Base-by-base conservation (phyloP, 2,329 filamentous ascomycete genomes). In the Beauveria varroae region DNA sequence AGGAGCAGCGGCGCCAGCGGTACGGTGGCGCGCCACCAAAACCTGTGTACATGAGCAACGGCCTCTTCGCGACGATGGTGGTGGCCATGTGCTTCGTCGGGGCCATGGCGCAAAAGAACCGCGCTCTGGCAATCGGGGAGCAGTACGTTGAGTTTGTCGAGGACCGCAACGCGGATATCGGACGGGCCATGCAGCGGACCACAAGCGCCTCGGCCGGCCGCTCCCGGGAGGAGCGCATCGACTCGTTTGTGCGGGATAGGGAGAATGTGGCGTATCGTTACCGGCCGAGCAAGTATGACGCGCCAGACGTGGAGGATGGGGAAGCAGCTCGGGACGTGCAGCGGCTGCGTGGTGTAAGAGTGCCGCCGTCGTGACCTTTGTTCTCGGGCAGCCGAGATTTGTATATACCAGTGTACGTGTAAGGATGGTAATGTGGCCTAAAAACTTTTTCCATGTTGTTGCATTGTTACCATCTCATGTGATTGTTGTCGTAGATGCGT, bases 201-300 rank as follows among this genome's bases (percentile, higher is more conserved):
- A 77, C 81, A 68, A 73, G 80, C 67, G 77, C 84, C 60, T 76
- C 80, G 63, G 78, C 80, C 56, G 75, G 81, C 43, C 71, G 82
- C 70, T 76, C 75, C 68, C 79, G 83, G 59, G 82, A 89, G 64
- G 85, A 86, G 68, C 81, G 91, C 57, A 87, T 98, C 44, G 83
- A 91, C 66, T 85, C 78, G 60, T 98, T 98, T 69, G 66, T 98
- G 62, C 84, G 85, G 68, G 85, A 89, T 63, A 81, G 91, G 65
- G 89, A 95, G 66, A 76, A 75, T 43, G 50, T 71, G 18, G 60
- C 68, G 12, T 76, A 69, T 60, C 68, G 69, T 1, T 76, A 71
- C 51, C 63, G 65, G 56, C 71, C 74, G 24, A 63, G 47, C 9
- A 72, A 67, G 62, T 72, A 71, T 43, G 71, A 74, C 3, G 63